A percentile compares a stretch with the other conserved stretches of the same genome.
Conservation (phyloP, 371 early-diverging fungal genomes). For the Rhizopus sp. region DNA sequence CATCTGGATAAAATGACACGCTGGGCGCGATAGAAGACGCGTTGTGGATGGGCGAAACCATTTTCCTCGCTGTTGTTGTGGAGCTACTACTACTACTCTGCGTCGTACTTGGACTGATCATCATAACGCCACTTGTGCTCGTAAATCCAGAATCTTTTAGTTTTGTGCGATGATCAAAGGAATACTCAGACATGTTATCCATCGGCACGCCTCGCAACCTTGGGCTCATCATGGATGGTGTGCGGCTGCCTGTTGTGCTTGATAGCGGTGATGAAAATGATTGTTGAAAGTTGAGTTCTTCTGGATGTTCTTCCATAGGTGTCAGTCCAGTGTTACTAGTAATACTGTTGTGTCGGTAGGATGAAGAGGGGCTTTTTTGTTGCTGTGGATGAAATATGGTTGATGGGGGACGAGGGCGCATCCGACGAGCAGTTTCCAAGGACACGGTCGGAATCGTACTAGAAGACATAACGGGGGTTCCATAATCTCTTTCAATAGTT, state of each 20-base stretch:
- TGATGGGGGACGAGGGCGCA: slow-evolving; percentile 69
- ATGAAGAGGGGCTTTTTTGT: slow-evolving; percentile 7
- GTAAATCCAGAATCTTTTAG: slow-evolving; percentile 32
- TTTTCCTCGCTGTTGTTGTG: neutral
- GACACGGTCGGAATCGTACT: slow-evolving; percentile 67
- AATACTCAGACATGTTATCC: slow-evolving; percentile 12
- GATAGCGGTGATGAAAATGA: neutral
- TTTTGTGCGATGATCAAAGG: slow-evolving; percentile 5
- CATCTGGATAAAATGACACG: slow-evolving; percentile 21
- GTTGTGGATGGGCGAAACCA: slow-evolving; percentile 1
- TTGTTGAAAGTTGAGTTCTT: neutral
- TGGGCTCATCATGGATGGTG: slow-evolving; percentile 1
- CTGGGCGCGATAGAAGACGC: slow-evolving; percentile 5
- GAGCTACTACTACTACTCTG: slow-evolving; percentile 15
- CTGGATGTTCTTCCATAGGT: neutral
- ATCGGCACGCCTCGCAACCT: neutral
- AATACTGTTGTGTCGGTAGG: slow-evolving; percentile 11
- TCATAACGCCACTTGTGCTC: slow-evolving; percentile 10
- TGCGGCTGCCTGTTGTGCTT: neutral
- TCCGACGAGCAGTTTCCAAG: slow-evolving; percentile 59
- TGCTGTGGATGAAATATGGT: slow-evolving; percentile 30
- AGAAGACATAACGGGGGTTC: slow-evolving; percentile 70
- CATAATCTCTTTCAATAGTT: slow-evolving; percentile 63
- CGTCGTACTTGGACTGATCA: neutral
- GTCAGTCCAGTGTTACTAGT: neutral